Conservation (phyloP, 2,329 filamentous ascomycete genomes). For the Beauveria medogensis region DNA sequence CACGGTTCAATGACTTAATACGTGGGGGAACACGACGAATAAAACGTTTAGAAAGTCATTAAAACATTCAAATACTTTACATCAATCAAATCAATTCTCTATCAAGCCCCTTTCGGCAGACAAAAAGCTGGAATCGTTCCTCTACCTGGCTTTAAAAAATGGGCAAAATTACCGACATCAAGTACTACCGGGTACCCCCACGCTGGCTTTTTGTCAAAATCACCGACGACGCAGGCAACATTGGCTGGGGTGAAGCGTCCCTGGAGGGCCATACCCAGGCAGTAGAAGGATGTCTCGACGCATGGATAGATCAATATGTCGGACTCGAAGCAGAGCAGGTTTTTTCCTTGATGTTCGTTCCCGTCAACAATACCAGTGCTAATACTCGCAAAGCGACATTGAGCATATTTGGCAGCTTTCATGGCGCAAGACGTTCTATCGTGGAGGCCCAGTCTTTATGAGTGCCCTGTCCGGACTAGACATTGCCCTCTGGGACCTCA, state of each 20-base stretch:
- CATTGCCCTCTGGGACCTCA: conserved; percentile 74
- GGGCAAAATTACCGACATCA: conserved; percentile 35
- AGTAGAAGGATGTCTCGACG: conserved; percentile 65
- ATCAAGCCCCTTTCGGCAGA: no score
- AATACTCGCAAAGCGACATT: conserved; percentile 48
- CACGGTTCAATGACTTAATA: no score
- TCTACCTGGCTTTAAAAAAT: no score
- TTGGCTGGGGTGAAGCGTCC: conserved; percentile 68
- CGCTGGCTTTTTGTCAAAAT: conserved; percentile 75
- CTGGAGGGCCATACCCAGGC: conserved; percentile 67
- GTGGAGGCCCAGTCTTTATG: conserved; percentile 74
- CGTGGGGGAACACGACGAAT: no score
- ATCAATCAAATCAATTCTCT: no score
- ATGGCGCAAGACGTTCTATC: conserved; percentile 66
- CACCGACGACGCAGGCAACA: conserved; percentile 54
- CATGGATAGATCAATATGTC: conserved; percentile 52
- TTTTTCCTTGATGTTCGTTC: neutral
- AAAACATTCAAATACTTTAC: no score
- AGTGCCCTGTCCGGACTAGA: conserved; percentile 69
- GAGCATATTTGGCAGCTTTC: conserved; percentile 73
- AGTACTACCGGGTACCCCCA: conserved; percentile 68
- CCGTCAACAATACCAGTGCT: neutral
- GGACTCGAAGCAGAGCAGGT: conserved; percentile 63
- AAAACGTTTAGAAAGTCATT: no score
- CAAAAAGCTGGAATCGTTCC: no score